Percentiles rank a stretch among this genome's conserved stretches.
Conservation (phyloP, 345 rosid species). For the Jatropha curcas region DNA sequence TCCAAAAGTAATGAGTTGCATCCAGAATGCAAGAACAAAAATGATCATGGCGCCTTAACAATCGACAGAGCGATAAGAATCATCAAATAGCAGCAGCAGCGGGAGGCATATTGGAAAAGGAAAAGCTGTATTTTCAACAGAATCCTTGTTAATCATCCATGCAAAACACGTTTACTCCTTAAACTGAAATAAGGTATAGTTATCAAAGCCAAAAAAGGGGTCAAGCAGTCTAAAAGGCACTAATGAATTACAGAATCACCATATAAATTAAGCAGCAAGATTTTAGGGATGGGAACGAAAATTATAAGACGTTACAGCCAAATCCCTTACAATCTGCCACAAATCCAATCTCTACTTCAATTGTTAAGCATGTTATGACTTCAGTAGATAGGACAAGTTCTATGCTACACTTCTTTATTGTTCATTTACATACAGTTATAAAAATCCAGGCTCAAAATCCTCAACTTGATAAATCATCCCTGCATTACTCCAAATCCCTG, state of each 20-base stretch:
- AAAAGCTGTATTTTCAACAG: not conserved
- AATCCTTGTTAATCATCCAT: not conserved
- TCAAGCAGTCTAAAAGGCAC: not conserved
- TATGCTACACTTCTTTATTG: constrained; percentile 28
- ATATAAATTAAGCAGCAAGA: constrained; percentile 4
- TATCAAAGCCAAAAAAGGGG: not conserved
- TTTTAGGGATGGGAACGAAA: constrained; percentile 4
- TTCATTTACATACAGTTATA: constrained; percentile 23
- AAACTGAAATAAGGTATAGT: not conserved
- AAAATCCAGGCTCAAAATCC: constrained; percentile 20
- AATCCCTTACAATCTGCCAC: constrained; percentile 19
- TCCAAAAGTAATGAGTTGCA: too few relatives aligned
- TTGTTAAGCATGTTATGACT: constrained; percentile 26
- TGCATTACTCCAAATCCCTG: constrained; percentile 4
- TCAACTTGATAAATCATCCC: constrained; percentile 7
- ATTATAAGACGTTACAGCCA: constrained; percentile 19
- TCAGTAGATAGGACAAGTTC: constrained; percentile 22
- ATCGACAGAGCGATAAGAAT: too few relatives aligned
- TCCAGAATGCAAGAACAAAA: too few relatives aligned
- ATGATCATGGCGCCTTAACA: too few relatives aligned
- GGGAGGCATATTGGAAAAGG: too few relatives aligned
- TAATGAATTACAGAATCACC: constrained; percentile 14
- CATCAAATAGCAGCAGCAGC: too few relatives aligned
- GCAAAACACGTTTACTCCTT: not conserved
- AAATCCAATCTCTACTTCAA: constrained; percentile 24